Conservation (phyloP, 106 monocot genomes). For the Dioscorea alata region DNA sequence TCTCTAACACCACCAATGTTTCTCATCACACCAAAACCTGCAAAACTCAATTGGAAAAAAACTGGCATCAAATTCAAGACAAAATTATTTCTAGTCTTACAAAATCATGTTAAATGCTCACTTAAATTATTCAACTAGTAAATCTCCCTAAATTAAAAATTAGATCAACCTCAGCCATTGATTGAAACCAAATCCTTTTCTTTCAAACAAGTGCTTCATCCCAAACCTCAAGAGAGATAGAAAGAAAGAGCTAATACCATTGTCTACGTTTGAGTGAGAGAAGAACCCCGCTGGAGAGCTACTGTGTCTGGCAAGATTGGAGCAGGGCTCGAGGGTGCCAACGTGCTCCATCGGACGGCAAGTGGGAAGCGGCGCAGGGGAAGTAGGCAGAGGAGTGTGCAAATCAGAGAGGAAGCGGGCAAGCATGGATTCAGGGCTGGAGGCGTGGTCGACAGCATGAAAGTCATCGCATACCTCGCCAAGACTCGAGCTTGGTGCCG, state of each 20-base stretch:
- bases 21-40: conserved; percentile 48
- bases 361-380: conserved; percentile 2
- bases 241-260: conserved; percentile 18
- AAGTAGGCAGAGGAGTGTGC: conserved; percentile 3
- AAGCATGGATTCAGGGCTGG: conserved; percentile 48
- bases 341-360: conserved; percentile 2
- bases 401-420: conserved; percentile 59
- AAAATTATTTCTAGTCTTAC: no score
- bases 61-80: not conserved
- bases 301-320: conserved; percentile 37
- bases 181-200: no score
- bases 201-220: no score
- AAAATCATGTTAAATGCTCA: not conserved
- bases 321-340: conserved; percentile 13
- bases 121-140: no score
- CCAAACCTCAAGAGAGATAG: not conserved
- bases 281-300: conserved; percentile 64
- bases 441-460: conserved; percentile 47
- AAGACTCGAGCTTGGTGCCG: conserved; percentile 69
- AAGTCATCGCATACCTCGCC: conserved; percentile 74
- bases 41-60: not conserved
- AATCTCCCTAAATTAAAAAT: no score
- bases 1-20: conserved; percentile 6
- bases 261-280: conserved; percentile 35
- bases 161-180: no score